These are phyloP conservation scores for Trichocladium uniseriatum DNA, from an alignment of 495 filamentous ascomycete genomes.

Conservation along the genomic window DNA sequence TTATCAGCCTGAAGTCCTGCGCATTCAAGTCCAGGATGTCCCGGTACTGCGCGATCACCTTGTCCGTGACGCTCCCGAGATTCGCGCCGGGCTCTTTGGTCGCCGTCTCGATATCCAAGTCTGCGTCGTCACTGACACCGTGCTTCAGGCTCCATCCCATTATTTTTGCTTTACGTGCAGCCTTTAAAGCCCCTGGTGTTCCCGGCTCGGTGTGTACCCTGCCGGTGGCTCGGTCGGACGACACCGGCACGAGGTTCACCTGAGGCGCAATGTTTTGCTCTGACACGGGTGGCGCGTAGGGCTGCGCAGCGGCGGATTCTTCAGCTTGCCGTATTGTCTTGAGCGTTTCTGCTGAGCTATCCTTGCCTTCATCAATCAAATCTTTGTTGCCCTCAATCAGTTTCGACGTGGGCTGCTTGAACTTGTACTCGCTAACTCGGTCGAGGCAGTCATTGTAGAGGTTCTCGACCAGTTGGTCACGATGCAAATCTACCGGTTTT, in stretches of 20 bases:
- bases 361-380: conserved; percentile 72
- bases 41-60: conserved; percentile 79
- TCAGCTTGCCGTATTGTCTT: conserved; percentile 66
- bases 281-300: conserved; percentile 36
- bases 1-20: conserved; percentile 80
- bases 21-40: conserved; percentile 71
- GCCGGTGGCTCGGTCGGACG: conserved; percentile 51
- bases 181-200: conserved; percentile 49
- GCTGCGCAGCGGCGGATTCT: conserved; percentile 40
- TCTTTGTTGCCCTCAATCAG: conserved; percentile 79
- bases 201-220: conserved; percentile 50
- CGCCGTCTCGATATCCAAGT: conserved; percentile 63
- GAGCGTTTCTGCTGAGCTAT: conserved; percentile 60
- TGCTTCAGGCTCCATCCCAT: conserved; percentile 76
- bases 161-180: conserved; percentile 56
- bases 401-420: conserved; percentile 54
- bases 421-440: conserved; percentile 79
- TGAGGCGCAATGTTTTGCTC: conserved; percentile 39
- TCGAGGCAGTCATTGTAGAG: conserved; percentile 93
- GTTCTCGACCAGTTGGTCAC: conserved; percentile 74
- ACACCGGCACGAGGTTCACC: conserved; percentile 48
- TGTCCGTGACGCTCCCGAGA: conserved; percentile 81
- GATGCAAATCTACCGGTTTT: conserved; percentile 63
- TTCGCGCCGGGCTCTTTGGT: conserved; percentile 55
- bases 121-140: conserved; percentile 51